Evolutionary conservation across 2,329 filamentous ascomycete species (phyloP), one percentile per base, ranked within the genome.

Genomic region (Clarireedia hainanense): DNA sequence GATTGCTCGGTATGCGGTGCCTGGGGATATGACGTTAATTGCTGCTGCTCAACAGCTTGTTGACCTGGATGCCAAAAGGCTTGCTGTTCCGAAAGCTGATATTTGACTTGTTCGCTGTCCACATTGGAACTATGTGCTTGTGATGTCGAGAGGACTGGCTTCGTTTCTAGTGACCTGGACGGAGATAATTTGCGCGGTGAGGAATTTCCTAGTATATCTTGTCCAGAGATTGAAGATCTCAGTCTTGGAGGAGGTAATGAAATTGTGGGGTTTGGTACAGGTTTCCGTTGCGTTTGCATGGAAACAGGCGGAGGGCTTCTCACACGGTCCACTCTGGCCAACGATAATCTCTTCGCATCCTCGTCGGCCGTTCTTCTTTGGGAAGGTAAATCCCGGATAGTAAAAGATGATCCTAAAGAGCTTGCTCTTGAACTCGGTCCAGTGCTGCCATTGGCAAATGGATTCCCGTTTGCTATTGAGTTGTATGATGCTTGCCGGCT

Each of bases 261-360:
- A 4, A 26, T 17, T 34, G 37, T 12, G 23, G 17, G 2, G 26
- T 55, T 52, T 24, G 53, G 40, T 15, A 39, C 49, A 14, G 27
- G 39, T 30, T 48, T 57, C 15, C 50, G 23, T 36, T 59, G 54
- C 9, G 46, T 63, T 47, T 59, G 58, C 57, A 63, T 60, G 6
- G 55, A 57, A 27, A 62, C 53, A 39, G 48, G 54, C 4, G 40
- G 48, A 14, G 54, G 48, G 27, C 40, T 52, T 37, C 17, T 39
- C 9, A 56, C 42, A 34, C 54, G 27, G 20, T 40, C 50, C 2
- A 45, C 45, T 52, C 54, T 56, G 14, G 54, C 30, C 37, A 56
- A 17, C 6, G 48, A 56, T 4, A 52, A 56, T 26, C 54, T 56
- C 17, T 39, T 56, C 2, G 17, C 20, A 37, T 55, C 53, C n/a